Conservation (phyloP, 1,284 basidiomycete genomes). For the Sanghuangporus weigelae region DNA sequence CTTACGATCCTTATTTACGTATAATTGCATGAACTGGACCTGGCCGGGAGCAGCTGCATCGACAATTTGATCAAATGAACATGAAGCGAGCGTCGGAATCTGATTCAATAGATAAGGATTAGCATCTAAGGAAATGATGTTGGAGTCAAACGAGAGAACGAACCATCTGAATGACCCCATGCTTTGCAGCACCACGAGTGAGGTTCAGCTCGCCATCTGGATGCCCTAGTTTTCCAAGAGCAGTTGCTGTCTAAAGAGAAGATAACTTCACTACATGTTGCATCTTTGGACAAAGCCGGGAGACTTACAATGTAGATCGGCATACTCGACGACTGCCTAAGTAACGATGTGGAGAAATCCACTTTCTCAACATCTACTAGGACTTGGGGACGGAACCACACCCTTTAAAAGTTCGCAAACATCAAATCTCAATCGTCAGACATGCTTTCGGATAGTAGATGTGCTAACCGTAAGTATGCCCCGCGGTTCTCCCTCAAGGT, state of each 20-base stretch:
- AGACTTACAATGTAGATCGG: conserved; percentile 67
- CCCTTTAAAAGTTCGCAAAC: conserved; percentile 34
- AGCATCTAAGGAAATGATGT: neutral
- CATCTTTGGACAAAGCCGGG: neutral
- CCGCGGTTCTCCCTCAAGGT: conserved; percentile 84
- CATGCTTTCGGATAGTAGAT: neutral
- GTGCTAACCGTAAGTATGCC: conserved; percentile 71
- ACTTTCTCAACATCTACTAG: conserved; percentile 79
- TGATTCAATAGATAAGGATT: conserved; percentile 9
- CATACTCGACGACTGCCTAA: conserved; percentile 69
- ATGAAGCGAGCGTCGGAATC: conserved; percentile 87
- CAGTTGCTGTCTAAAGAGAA: conserved; percentile 47
- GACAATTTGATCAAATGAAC: conserved; percentile 87
- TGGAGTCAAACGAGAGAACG: conserved; percentile 17
- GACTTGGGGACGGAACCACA: conserved; percentile 93
- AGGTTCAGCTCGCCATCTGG: conserved; percentile 88
- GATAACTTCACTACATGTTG: neutral
- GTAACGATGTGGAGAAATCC: conserved; percentile 78
- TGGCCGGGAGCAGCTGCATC: conserved; percentile 73
- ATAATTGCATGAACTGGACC: conserved; percentile 78
- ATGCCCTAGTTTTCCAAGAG: conserved; percentile 88
- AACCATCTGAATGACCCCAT: conserved; percentile 87
- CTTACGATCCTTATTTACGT: conserved; percentile 81
- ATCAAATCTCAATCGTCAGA: neutral
- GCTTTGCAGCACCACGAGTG: conserved; percentile 78